phyloP scores from a whole-genome alignment of 139 green algal species.

The Pseudopediastrum boryanum region DNA sequence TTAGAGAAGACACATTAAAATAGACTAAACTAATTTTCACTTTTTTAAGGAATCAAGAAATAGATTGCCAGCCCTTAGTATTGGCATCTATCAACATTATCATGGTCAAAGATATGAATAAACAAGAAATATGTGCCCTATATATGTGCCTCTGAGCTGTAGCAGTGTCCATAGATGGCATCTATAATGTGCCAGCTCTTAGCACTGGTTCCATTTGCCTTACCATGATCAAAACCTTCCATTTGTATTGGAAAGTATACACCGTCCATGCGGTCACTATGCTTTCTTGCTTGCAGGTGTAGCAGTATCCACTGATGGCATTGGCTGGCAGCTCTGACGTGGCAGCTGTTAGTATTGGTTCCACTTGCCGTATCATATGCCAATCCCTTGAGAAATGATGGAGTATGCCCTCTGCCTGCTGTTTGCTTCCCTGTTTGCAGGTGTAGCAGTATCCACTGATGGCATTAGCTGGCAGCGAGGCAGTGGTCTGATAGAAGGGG shows the following conservation, averaged over 20 bases:
- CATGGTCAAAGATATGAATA: too few species aligned
- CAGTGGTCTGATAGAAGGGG: slow-evolving; percentile 50
- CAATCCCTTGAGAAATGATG: neutral
- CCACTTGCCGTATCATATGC: neutral
- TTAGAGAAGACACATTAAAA: too few species aligned
- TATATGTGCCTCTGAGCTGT: neutral
- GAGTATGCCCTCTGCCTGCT: neutral
- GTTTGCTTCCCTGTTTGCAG: slow-evolving; percentile 21
- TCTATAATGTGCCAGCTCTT: neutral
- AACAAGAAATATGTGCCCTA: neutral
- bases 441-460: slow-evolving; percentile 71
- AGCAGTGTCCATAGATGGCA: neutral
- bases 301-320: slow-evolving; percentile 10
- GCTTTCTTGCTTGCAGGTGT: slow-evolving; percentile 20
- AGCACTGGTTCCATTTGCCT: neutral
- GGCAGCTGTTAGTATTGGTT: neutral
- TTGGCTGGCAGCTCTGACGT: neutral
- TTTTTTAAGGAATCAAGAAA: too few species aligned
- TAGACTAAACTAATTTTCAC: too few species aligned
- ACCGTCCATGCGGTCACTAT: neutral
- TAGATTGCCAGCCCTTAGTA: too few species aligned
- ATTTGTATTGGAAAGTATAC: neutral
- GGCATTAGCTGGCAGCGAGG: slow-evolving; percentile 76
- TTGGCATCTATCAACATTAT: too few species aligned
- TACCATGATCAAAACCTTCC: neutral